These are phyloP conservation scores for Gamsiella multidivaricata DNA, from an alignment of 192 early-diverging fungal species.

Conservation along the genomic window DNA sequence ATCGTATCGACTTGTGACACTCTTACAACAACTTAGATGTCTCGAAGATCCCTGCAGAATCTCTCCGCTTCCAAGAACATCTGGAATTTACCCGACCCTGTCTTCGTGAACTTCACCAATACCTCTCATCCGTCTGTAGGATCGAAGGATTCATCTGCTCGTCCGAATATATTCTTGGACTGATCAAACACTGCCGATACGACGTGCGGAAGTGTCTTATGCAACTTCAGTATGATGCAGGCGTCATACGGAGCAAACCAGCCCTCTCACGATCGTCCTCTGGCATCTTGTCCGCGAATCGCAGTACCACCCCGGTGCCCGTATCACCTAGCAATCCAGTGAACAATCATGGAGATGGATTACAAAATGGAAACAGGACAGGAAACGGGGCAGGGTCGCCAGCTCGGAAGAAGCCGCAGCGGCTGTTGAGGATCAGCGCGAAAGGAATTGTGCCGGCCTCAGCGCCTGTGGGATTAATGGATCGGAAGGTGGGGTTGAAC, in stretches of 20 bases:
- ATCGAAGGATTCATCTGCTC: constrained; percentile 49
- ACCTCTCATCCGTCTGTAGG: constrained; percentile 27
- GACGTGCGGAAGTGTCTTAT: constrained; percentile 41
- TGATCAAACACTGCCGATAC: constrained; percentile 29
- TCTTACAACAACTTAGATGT: constrained; percentile 12
- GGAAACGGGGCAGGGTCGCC: constrained; percentile 11
- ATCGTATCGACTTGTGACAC: background rate
- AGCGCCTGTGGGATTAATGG: background rate
- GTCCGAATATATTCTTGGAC: constrained; percentile 22
- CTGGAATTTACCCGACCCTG: constrained; percentile 31
- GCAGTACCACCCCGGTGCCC: no score
- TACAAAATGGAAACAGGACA: background rate
- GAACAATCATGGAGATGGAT: background rate
- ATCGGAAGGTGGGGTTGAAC: background rate
- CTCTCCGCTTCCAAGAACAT: constrained; percentile 42
- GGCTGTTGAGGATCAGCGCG: constrained; percentile 41
- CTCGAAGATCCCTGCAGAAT: constrained; percentile 32
- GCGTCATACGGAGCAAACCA: constrained; percentile 14
- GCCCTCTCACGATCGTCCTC: background rate
- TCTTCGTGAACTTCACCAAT: constrained; percentile 28
- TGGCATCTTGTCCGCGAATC: background rate
- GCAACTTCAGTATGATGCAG: constrained; percentile 48
- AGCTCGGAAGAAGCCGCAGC: constrained; percentile 25
- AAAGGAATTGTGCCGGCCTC: constrained; percentile 35
- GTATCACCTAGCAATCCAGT: no score